A percentile compares a stretch with the other conserved stretches of the same genome.
phyloP scores from a whole-genome alignment of 2,329 filamentous ascomycete genomes.

The Botrytis aclada region DNA sequence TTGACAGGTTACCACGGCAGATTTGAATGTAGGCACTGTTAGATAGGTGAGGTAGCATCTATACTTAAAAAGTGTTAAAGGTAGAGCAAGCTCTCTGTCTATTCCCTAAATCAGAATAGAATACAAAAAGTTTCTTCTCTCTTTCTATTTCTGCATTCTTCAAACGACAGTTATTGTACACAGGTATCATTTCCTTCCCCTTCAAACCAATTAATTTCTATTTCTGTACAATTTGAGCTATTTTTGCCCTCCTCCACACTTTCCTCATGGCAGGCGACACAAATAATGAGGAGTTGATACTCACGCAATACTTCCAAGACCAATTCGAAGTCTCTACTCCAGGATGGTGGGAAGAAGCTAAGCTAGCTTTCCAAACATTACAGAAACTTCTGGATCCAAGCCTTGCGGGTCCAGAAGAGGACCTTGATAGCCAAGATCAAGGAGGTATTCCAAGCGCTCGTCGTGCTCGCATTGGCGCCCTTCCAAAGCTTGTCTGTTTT shows the following conservation, averaged over 20 bases:
- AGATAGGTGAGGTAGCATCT: background rate
- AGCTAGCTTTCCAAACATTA: slow-evolving; percentile 6
- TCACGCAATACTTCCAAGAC: slow-evolving; percentile 8
- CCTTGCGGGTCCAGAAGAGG: background rate
- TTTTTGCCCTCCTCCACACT: background rate
- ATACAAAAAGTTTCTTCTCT: background rate
- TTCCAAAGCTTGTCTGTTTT: slow-evolving; percentile 20
- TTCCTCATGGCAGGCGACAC: background rate
- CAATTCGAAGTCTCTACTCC: background rate
- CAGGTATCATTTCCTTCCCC: background rate
- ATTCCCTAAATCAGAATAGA: background rate
- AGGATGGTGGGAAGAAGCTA: background rate
- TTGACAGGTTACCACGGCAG: no score
- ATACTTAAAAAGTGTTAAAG: background rate
- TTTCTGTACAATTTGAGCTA: background rate
- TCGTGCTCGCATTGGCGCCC: background rate
- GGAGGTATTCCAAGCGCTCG: slow-evolving; percentile 14
- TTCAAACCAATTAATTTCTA: background rate
- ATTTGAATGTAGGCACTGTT: background rate
- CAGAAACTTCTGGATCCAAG: background rate
- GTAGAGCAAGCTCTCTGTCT: background rate
- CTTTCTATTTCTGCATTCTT: background rate
- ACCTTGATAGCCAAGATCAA: slow-evolving; percentile 8
- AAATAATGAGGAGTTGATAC: background rate
- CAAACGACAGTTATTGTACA: background rate